phyloP scores from a whole-genome alignment of 164 flowering plant species.

The Liriodendron chinense region DNA sequence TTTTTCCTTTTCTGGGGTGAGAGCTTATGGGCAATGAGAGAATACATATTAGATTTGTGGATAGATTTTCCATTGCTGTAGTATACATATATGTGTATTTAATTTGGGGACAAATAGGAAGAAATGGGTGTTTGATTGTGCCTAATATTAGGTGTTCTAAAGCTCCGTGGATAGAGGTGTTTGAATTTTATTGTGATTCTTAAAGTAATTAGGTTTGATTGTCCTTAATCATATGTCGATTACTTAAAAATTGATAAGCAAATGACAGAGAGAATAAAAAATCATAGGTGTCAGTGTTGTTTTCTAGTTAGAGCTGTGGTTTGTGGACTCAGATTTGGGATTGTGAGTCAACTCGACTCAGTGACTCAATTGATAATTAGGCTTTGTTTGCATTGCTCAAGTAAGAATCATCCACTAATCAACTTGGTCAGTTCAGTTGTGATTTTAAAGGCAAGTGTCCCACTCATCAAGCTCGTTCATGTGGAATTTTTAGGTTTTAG shows the following conservation, averaged over 20 bases:
- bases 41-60: slow-evolving; percentile 11
- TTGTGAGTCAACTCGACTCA: no score
- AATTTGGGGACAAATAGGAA: background rate
- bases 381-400: no score
- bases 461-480: no score
- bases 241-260: background rate
- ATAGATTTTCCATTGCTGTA: slow-evolving; percentile 5
- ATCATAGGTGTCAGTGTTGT: background rate
- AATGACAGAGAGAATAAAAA: background rate
- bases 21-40: slow-evolving; percentile 5
- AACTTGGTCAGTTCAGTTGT: no score
- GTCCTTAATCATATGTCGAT: no score
- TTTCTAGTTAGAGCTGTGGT: no score
- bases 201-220: background rate
- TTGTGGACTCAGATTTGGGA: no score
- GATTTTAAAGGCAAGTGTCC: no score
- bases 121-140: slow-evolving; percentile 1
- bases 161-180: background rate
- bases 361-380: no score
- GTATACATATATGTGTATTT: background rate
- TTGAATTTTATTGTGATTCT: background rate
- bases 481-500: no score
- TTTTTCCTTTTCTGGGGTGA: background rate
- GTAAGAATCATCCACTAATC: no score
- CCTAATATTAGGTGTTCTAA: background rate